phyloP scores from a whole-genome alignment of 1,284 basidiomycete species.

The Albatrellus sp. region DNA sequence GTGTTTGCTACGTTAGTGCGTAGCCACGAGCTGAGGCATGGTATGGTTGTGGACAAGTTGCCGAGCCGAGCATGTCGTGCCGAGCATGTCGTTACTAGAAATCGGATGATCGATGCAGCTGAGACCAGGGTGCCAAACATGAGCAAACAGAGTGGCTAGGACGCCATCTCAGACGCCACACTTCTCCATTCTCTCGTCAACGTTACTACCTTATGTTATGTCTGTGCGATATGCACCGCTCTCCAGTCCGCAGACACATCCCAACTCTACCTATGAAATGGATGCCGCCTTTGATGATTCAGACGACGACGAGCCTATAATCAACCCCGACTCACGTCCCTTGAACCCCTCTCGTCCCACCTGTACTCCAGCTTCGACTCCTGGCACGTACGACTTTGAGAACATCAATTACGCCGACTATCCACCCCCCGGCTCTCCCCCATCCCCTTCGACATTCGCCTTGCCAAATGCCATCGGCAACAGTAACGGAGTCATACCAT shows the following conservation, averaged over 20 bases:
- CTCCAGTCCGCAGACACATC: constrained; percentile 42
- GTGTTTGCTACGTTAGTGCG: no score
- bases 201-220: constrained; percentile 25
- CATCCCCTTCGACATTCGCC: constrained; percentile 47
- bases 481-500: constrained; percentile 68
- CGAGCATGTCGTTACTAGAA: no score
- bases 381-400: constrained; percentile 74
- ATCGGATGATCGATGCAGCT: no score
- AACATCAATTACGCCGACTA: constrained; percentile 58
- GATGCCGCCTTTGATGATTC: constrained; percentile 69
- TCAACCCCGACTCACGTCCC: constrained; percentile 42
- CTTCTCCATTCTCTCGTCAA: constrained; percentile 3
- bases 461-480: constrained; percentile 67
- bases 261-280: constrained; percentile 47
- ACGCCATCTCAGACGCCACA: no score
- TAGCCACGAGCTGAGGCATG: no score
- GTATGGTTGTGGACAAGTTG: no score
- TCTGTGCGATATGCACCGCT: constrained; percentile 59
- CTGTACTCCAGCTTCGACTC: constrained; percentile 13
- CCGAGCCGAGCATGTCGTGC: no score
- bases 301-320: constrained; percentile 48
- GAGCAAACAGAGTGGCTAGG: no score
- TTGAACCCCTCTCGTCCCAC: constrained; percentile 13
- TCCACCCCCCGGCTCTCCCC: constrained; percentile 80
- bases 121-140: no score